Evolutionary conservation across 129 eudicot genomes (phyloP), one percentile per base, ranked within the genome.

Genomic region (Flaveria bidentis): DNA sequence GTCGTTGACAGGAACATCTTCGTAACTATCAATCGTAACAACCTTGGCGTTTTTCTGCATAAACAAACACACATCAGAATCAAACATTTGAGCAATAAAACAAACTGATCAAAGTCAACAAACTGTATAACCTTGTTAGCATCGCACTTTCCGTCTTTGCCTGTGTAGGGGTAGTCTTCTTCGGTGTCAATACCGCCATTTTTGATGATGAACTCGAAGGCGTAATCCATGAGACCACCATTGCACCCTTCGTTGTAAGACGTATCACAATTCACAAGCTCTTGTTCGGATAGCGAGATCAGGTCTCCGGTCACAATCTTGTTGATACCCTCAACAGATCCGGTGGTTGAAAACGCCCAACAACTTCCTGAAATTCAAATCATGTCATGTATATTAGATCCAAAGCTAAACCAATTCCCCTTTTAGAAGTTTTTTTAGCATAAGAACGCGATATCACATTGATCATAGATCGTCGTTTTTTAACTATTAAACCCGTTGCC

Each of bases 1-100:
- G 28, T 88, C 88, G 23, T 88, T 84, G 6, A 70, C 84, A 0
- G 98, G 96, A 80, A 92, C 96, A 81, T 92, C 93, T 83, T 89
- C 98, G 45, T 63, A 88, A 0, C 83, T 82, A 73, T 92, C 87
- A 6, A 89, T 92, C 18, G 90, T 39, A 63, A 92, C 97, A 57
- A 87, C 96, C 62, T 83, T 83, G 7, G 96, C 86, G 81, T 92
- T 92, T 81, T 92, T 86, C 97, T 92, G 77, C 33, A 73, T 56
- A 63, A 56, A 51, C 14, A 58, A 57, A 52, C 26, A 25, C 23
- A 51, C 45, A 36, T 36, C 41, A 47, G 16, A 3, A 47, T 47
- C 52, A 11, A 47, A 9, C 13, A 8, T 45, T 8, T 10, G 3
- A 11, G 18, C 7, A 30, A 73, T 13, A 17, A 22, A 41, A 6